Percentiles rank a stretch among this genome's conserved stretches.
Evolutionary conservation across 2,329 filamentous ascomycete species (phyloP).

Genomic region (Coniochaeta sp.): DNA sequence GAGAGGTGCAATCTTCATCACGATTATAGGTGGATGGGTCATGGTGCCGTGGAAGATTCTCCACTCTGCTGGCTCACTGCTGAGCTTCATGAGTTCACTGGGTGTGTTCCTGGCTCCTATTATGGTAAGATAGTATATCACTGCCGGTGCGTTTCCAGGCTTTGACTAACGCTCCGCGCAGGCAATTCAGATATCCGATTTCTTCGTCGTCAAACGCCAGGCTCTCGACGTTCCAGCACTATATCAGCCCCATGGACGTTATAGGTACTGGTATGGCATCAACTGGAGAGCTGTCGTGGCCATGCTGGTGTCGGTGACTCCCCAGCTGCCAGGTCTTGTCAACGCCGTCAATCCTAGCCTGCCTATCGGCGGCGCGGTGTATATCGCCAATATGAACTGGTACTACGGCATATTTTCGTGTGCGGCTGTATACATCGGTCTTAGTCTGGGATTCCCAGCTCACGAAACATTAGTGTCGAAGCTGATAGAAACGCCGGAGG

Average conservation of each 20-base stretch:
- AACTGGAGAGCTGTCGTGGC: conserved; percentile 12
- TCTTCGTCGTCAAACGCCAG: conserved; percentile 7
- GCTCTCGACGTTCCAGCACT: conserved; percentile 15
- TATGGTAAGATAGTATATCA: conserved; percentile 47
- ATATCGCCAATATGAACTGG: conserved; percentile 3
- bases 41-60: conserved; percentile 60
- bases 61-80: conserved; percentile 45
- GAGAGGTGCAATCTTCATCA: conserved; percentile 45
- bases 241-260: conserved; percentile 32
- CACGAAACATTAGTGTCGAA: conserved; percentile 3
- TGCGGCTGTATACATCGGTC: conserved; percentile 1
- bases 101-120: conserved; percentile 56
- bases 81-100: conserved; percentile 56
- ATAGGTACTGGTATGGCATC: conserved; percentile 24
- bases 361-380: conserved; percentile 7
- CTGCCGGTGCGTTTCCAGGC: conserved; percentile 38
- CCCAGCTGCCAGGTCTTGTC: conserved; percentile 6
- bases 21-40: conserved; percentile 43
- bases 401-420: conserved; percentile 5
- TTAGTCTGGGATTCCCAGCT: conserved; percentile 7
- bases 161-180: conserved; percentile 26
- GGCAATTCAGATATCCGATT: conserved; percentile 12
- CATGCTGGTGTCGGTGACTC: conserved; percentile 5
- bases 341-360: conserved; percentile 6
- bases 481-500: conserved; percentile 1